Conservation (phyloP, 768 basidiomycete genomes). For the Vararia minispora region DNA sequence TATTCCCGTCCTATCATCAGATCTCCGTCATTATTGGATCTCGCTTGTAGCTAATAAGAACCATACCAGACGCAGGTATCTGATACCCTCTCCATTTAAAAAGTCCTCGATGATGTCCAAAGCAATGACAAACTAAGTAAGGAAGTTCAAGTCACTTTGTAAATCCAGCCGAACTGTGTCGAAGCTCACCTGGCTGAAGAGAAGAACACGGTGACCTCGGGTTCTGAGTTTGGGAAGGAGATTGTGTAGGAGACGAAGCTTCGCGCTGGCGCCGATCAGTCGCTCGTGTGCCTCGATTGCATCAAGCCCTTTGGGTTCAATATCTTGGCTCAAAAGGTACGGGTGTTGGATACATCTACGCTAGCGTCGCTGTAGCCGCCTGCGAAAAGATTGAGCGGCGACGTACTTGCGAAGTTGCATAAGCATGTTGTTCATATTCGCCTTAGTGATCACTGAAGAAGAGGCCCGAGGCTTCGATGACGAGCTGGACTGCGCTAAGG, state of each 20-base stretch:
- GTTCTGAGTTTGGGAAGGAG: constrained; percentile 77
- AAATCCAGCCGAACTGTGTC: neutral
- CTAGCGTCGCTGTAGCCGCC: too few species aligned
- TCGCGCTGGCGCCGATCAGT: constrained; percentile 76
- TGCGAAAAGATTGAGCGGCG: neutral
- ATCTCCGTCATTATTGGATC: constrained; percentile 1
- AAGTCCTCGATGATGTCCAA: constrained; percentile 87
- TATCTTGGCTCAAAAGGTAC: constrained; percentile 68
- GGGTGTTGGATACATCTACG: constrained; percentile 83
- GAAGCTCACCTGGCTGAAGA: constrained; percentile 77
- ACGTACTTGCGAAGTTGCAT: constrained; percentile 84
- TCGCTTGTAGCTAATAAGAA: constrained; percentile 4
- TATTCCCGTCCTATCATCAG: constrained; percentile 67
- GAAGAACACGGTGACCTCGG: constrained; percentile 77
- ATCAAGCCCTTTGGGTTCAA: constrained; percentile 60
- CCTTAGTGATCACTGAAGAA: constrained; percentile 29
- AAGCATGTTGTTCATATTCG: constrained; percentile 67
- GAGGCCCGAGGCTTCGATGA: constrained; percentile 21
- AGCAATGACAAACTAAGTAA: constrained; percentile 69
- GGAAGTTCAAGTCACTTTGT: neutral
- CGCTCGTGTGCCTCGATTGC: constrained; percentile 59
- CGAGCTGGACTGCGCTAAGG: constrained; percentile 35
- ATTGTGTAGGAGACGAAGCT: constrained; percentile 65
- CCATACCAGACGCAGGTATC: constrained; percentile 66
- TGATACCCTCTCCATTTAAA: constrained; percentile 66